Evolutionary conservation across 345 rosid genomes (phyloP), one percentile per base, ranked within the genome.

Genomic region (Acer negundo): DNA sequence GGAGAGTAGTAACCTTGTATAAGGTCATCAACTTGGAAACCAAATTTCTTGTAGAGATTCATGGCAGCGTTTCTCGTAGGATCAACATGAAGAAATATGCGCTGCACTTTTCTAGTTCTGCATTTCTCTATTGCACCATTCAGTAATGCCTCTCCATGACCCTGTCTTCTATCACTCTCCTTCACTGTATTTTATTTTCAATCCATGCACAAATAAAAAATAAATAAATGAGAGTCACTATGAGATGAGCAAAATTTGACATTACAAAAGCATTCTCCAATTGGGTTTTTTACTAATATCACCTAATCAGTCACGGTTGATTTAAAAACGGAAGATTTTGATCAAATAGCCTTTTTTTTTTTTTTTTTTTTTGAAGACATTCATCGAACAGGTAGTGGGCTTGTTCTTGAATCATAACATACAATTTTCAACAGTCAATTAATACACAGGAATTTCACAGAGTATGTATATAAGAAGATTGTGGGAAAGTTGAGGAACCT

Each of bases 11-110:
- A 95, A 71, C 92, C 84, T 79, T 84, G 74, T 11, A 91, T 78
- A 74, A 92, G 63, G 67, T 70, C 72, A 35, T 93, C 98, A 70
- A 91, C 86, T 75, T 85, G 86, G 84, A 93, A 95, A 47, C 98
- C 98, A 62, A 76, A 69, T 55, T 95, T 95, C 80, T 84, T 80
- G 87, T 95, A 95, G 28, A 93, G 84, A 79, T 80, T 84, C 89
- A 92, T 69, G 1, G 98, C 97, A 7, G 93, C 70, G 70, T 61
- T 79, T 78, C 96, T 91, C 77, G 77, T 73, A 6, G 96, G 93
- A 70, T 92, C 98, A 58, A 95, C 99, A 77, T 93, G 94, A 72
- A 95, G 93, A 55, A 85, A 80, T 69, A 95, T 78, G 23, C 95
- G 80, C 26, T 83, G 89, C n/a, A 92, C 86, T 46, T 83, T 90